Conservation (phyloP, 768 basidiomycete genomes). For the Daedaleopsis sinensis region DNA sequence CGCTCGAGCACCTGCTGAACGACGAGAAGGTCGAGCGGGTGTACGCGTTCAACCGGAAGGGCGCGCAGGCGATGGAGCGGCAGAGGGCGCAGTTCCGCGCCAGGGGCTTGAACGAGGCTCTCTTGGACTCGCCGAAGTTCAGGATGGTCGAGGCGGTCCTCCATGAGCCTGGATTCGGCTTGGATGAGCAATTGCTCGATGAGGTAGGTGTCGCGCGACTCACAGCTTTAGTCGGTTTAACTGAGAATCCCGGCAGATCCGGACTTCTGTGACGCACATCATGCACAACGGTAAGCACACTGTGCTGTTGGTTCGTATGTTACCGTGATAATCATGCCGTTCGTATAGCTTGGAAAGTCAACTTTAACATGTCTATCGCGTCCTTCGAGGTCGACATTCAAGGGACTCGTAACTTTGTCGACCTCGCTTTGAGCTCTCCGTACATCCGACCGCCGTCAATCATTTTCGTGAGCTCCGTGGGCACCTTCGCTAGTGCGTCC, state of each 20-base stretch:
- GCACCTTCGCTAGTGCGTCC: slow-evolving; percentile 13
- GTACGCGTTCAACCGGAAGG: slow-evolving; percentile 31
- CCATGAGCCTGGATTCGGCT: slow-evolving; percentile 25
- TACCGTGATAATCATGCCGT: no score
- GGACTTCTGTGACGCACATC: slow-evolving; percentile 17
- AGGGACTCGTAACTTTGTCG: slow-evolving; percentile 24
- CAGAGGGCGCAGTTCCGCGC: slow-evolving; percentile 10
- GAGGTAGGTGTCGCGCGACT: slow-evolving; percentile 10
- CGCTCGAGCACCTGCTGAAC: slow-evolving; percentile 29
- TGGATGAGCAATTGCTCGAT: slow-evolving; percentile 32
- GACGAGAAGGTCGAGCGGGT: slow-evolving; percentile 23
- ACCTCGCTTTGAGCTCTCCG: slow-evolving; percentile 19
- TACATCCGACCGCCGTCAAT: slow-evolving; percentile 3
- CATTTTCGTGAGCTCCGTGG: slow-evolving; percentile 16
- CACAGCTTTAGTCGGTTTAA: no score
- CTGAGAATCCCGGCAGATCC: background rate
- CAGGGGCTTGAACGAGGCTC: background rate
- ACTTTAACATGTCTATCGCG: slow-evolving; percentile 43
- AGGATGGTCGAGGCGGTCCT: slow-evolving; percentile 1
- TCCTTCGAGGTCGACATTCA: slow-evolving; percentile 42
- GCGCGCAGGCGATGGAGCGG: slow-evolving; percentile 17
- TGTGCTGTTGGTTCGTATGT: no score
- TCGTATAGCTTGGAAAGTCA: slow-evolving; percentile 39
- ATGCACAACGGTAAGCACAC: slow-evolving; percentile 28
- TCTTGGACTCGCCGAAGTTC: slow-evolving; percentile 4